Percentiles rank a stretch among this genome's conserved stretches.
These are phyloP conservation scores for Zea mays DNA, from an alignment of 176 grass and related monocot species.

Conservation along the genomic window Zm-B73-REFERENCE-NAM-5.0 NC_050100.1:41379501-41380000, in stretches of 20 bases:
- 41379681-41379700: not conserved
- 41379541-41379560: not conserved
- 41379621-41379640: not conserved
- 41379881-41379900: not conserved
- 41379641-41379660: not conserved
- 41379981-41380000: constrained; percentile 63
- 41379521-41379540: not conserved
- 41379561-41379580: not conserved
- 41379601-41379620: not conserved
- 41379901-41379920: not conserved
- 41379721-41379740: not conserved
- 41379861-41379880: not conserved
- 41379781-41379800: constrained; percentile 2
- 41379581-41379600: not conserved
- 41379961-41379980: not conserved
- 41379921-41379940: not conserved
- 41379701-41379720: not conserved
- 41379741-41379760: not conserved
- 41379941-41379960: not conserved
- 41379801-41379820: not conserved
- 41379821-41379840: not conserved
- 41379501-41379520: not conserved
- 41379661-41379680: not conserved
- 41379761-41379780: not conserved
- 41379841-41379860: not conserved